Evolutionary conservation across 192 early-diverging fungal genomes (phyloP), one percentile per base, ranked within the genome.

Genomic region (Backusella macrospora): DNA sequence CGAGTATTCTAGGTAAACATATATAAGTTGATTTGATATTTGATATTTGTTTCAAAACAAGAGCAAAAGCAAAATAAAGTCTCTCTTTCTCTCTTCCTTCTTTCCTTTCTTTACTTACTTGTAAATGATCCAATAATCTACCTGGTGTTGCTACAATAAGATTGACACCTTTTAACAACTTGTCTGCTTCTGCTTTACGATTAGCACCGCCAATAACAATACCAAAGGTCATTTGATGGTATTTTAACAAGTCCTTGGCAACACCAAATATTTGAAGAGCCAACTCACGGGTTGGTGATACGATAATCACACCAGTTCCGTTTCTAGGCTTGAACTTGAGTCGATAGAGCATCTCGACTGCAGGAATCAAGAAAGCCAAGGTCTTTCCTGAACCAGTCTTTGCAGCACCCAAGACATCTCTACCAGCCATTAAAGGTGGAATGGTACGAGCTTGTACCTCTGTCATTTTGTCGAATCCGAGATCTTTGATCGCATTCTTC

Each of bases 201-300:
- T 98, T 98, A 21, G 98, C 96, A 45, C 98, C 98, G 48, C 98
- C 98, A 86, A 99, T 99, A 47, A 99, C 93, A 72, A 99, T 94
- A 65, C 98, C 98, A 81, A 96, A 99, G 10, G 98, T 99, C 79
- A 99, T 96, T 69, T 93, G 89, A 81, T 99, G 98, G 84, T 93
- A 91, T 81, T 94, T 93, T 73, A 96, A 80, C 67, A 99, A 87
- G 39, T 99, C 96, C 72, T 96, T 96, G 34, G 95, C 96, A 37
- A 99, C 98, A 16, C 98, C 97, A 87, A 97, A 96, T 76, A 99
- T 98, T 82, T 99, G 98, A 71, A 99, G 87, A 23, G 98, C 98
- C 71, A 99, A 88, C 84, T 99, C 98, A 78, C 98, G 93, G 49
- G 98, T 99, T 42, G 98, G 98, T 6, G 98, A 94, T 55, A 99